These are phyloP conservation scores for Podospora sp. DNA, from an alignment of 495 filamentous ascomycete genomes.

Conservation along the genomic window DNA sequence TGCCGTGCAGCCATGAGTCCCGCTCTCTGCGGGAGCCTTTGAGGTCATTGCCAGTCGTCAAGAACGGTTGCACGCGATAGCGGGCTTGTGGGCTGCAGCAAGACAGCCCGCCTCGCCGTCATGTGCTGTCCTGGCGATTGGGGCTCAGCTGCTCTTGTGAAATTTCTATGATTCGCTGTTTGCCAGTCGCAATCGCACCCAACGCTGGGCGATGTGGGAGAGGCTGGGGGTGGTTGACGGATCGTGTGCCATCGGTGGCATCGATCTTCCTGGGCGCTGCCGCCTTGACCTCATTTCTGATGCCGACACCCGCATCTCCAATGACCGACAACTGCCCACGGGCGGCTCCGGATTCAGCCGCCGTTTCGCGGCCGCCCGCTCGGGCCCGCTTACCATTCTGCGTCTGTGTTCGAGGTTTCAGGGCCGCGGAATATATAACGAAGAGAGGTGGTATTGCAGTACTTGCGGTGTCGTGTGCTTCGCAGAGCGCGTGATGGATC, in stretches of 20 bases:
- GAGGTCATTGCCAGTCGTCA: conserved; percentile 13
- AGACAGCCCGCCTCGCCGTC: background rate
- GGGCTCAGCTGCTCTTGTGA: background rate
- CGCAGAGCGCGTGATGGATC: conserved; percentile 9
- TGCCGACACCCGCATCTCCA: conserved; percentile 1
- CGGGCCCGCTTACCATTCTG: background rate
- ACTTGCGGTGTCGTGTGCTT: conserved; percentile 13
- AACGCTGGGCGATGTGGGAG: background rate
- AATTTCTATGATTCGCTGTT: background rate
- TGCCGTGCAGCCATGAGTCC: conserved; percentile 9
- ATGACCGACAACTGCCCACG: background rate
- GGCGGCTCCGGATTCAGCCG: conserved; percentile 3
- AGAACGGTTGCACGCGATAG: background rate
- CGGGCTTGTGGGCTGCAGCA: background rate
- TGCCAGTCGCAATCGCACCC: background rate
- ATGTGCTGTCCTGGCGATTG: background rate
- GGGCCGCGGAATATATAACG: background rate
- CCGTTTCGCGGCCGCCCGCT: conserved; percentile 1
- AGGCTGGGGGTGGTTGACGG: background rate
- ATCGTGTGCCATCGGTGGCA: background rate
- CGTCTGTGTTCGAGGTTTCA: background rate
- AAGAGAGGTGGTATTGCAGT: background rate
- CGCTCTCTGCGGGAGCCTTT: background rate
- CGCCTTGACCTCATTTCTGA: background rate
- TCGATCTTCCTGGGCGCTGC: background rate